Evolutionary conservation across 192 early-diverging fungal genomes (phyloP), one percentile per base, ranked within the genome.

Genomic region (Lunasporangiospora selenospora): DNA sequence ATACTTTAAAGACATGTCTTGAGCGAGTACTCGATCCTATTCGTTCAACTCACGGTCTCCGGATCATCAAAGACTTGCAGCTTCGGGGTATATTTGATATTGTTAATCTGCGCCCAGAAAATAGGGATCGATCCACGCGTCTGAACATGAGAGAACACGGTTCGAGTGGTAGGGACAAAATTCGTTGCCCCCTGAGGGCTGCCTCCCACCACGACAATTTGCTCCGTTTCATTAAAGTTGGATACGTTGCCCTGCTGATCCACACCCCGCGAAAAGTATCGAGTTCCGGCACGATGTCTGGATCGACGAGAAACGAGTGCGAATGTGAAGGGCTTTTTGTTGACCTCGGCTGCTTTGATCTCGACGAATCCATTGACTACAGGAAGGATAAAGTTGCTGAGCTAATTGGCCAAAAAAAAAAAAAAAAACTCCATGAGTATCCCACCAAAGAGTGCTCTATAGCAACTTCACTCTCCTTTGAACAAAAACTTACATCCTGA

Each of bases 161-260:
- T 71, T 19, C 67, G 58, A 5, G 64, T 78, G 31, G 75, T 65
- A 38, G 53, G 31, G 6, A 67, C 34, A 16, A 44, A 27, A 16
- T 36, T 41, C 5, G 27, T n/a, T 53, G 40, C 21, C 29, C 44
- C 53, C 4, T 64, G 18, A 1, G 69, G 53, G 49, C 65, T 39
- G 1, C 70, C 64, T 19, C 85, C 86, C 63, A 83, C 77, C 44
- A 89, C 71, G 6, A 94, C 83, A 49, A 98, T 76, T 75, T 98
- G 96, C 64, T 99, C 96, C 4, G 95, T 97, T 79, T 99, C 98
- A 2, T 95, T 93, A 76, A 88, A 98, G 69, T 99, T 99, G 30
- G 98, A 93, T 18, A 98, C 96, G 65, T 97, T 89, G 21, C 96
- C 98, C 10, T 91, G 57, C 24, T 81, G 84, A 75, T 99, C 96